Percentiles rank a stretch among this genome's conserved stretches.
These are phyloP conservation scores for Ophiostoma montium DNA, from an alignment of 2,329 filamentous ascomycete species.

Conservation along the genomic window DNA sequence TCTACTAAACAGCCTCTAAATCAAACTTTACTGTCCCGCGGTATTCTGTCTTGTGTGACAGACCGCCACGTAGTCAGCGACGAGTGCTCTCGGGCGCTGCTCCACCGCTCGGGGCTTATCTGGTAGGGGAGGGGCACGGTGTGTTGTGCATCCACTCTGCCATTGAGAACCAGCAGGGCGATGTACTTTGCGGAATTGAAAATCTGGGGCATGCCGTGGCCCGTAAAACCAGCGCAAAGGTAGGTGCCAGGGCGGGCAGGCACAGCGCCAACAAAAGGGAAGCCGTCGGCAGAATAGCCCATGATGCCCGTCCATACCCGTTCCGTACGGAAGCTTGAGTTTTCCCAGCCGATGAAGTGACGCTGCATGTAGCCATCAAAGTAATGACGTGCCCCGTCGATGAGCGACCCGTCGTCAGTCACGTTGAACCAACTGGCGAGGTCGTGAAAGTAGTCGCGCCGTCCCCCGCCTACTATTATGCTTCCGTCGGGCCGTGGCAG, in stretches of 20 bases:
- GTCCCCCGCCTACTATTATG: neutral
- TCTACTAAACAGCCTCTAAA: too few species aligned
- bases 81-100: too few species aligned
- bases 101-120: too few species aligned
- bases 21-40: too few species aligned
- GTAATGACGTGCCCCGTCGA: neutral
- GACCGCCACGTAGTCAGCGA: too few species aligned
- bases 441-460: neutral
- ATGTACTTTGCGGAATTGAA: neutral
- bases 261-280: neutral
- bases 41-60: too few species aligned
- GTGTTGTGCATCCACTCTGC: too few species aligned
- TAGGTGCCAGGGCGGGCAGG: neutral
- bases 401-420: neutral
- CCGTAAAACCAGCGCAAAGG: neutral
- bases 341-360: neutral
- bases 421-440: neutral
- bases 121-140: too few species aligned
- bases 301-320: neutral
- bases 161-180: neutral
- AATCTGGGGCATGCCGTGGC: neutral
- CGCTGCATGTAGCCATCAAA: neutral
- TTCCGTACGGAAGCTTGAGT: neutral
- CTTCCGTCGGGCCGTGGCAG: neutral
- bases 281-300: neutral